phyloP scores from a whole-genome alignment of 306 rosid species.

The Castanea mollissima region DNA sequence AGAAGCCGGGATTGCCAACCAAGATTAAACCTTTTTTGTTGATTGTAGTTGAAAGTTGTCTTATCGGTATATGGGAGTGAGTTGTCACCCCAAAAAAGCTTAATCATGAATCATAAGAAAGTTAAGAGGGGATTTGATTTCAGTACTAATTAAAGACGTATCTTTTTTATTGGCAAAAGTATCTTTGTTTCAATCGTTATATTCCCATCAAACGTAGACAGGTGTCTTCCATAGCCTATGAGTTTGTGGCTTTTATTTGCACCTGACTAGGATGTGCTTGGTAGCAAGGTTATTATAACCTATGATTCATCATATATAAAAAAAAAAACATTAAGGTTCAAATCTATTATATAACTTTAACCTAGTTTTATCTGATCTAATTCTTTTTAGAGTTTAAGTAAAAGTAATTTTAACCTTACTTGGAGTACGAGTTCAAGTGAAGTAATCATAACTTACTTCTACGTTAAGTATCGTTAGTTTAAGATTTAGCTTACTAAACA shows the following conservation, averaged over 20 bases:
- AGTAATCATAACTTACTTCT: too few relatives aligned
- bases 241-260: not conserved
- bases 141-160: conserved; percentile 34
- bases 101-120: conserved; percentile 43
- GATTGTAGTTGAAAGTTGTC: conserved; percentile 33
- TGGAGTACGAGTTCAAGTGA: too few relatives aligned
- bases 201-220: conserved; percentile 22
- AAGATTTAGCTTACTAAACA: too few relatives aligned
- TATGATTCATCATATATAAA: too few relatives aligned
- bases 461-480: too few relatives aligned
- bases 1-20: conserved; percentile 35
- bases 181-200: conserved; percentile 35
- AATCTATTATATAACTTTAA: too few relatives aligned
- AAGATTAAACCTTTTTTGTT: conserved; percentile 27
- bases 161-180: conserved; percentile 36
- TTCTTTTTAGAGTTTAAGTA: too few relatives aligned
- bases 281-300: not conserved
- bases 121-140: conserved; percentile 27
- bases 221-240: conserved; percentile 1
- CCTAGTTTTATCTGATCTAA: too few relatives aligned
- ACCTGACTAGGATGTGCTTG: not conserved
- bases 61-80: conserved; percentile 44
- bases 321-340: too few relatives aligned
- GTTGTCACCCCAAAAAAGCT: conserved; percentile 50
- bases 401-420: too few relatives aligned